Evolutionary conservation across 2,329 filamentous ascomycete genomes (phyloP).

Genomic region (Podosphaera fusca): DNA sequence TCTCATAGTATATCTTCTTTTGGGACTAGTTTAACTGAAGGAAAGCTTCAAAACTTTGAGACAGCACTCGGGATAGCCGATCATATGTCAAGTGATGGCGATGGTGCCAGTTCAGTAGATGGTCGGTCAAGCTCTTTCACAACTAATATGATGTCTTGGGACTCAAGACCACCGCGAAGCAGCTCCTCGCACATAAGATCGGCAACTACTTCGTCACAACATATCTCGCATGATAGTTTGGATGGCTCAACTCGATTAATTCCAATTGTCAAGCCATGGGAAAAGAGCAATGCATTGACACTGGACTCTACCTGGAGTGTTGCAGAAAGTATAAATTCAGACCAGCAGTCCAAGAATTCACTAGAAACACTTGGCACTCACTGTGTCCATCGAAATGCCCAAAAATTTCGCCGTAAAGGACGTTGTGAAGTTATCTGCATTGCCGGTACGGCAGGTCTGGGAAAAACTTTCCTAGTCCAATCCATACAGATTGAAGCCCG

Average conservation of each 20-base stretch:
- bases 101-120: constrained; percentile 28
- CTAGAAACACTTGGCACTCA: constrained; percentile 13
- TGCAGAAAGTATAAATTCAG: constrained; percentile 6
- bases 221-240: constrained; percentile 7
- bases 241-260: constrained; percentile 4
- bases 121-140: constrained; percentile 15
- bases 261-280: constrained; percentile 8
- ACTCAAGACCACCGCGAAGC: constrained; percentile 2
- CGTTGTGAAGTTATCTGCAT: constrained; percentile 40
- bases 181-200: constrained; percentile 6
- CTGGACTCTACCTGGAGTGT: constrained; percentile 2
- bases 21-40: constrained; percentile 26
- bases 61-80: constrained; percentile 17
- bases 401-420: constrained; percentile 33
- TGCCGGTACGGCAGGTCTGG: constrained; percentile 35
- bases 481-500: constrained; percentile 38
- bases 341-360: constrained; percentile 3
- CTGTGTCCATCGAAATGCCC: constrained; percentile 8
- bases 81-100: constrained; percentile 31
- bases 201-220: constrained; percentile 4
- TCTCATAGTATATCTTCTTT: constrained; percentile 26
- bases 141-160: constrained; percentile 2
- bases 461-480: constrained; percentile 41
- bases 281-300: constrained; percentile 9
- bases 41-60: constrained; percentile 7